A percentile compares a stretch with the other conserved stretches of the same genome.
phyloP scores from a whole-genome alignment of 2,329 filamentous ascomycete species.

The Claviceps sp. region DNA sequence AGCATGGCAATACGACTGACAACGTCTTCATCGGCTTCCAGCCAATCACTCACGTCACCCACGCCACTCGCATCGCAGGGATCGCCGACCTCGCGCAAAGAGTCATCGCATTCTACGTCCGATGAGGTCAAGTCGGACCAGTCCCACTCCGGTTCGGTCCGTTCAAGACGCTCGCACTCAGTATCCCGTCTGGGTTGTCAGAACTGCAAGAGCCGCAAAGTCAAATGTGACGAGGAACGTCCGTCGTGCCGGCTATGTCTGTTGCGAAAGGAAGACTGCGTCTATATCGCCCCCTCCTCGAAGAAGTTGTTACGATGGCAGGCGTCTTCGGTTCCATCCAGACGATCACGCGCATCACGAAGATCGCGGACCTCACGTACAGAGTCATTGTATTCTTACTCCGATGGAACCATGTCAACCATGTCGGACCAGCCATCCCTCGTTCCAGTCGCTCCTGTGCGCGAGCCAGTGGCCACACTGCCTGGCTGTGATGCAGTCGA shows the following conservation, averaged over 20 bases:
- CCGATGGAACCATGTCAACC: background rate
- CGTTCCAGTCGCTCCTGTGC: constrained; percentile 8
- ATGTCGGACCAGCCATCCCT: background rate
- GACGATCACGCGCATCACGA: background rate
- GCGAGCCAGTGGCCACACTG: constrained; percentile 5
- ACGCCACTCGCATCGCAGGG: too few relatives aligned
- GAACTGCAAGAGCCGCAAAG: constrained; percentile 41
- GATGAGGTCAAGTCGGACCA: background rate
- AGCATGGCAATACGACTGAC: constrained; percentile 6
- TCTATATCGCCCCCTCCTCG: constrained; percentile 21
- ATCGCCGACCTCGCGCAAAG: background rate
- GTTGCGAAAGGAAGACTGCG: constrained; percentile 32
- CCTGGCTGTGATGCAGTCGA: constrained; percentile 22
- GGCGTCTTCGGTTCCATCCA: background rate
- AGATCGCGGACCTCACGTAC: background rate
- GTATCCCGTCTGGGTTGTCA: constrained; percentile 40
- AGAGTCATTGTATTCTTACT: background rate
- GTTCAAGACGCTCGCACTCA: constrained; percentile 37
- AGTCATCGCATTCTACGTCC: background rate
- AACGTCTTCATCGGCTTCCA: background rate
- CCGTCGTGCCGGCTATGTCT: constrained; percentile 37
- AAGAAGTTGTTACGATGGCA: background rate
- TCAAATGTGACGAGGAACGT: constrained; percentile 39
- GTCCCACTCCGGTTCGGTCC: background rate
- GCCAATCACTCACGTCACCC: background rate